A percentile compares a stretch with the other conserved stretches of the same genome.
phyloP scores from a whole-genome alignment of 1,139 yeast genomes.

The Pneumocystis murina region DNA sequence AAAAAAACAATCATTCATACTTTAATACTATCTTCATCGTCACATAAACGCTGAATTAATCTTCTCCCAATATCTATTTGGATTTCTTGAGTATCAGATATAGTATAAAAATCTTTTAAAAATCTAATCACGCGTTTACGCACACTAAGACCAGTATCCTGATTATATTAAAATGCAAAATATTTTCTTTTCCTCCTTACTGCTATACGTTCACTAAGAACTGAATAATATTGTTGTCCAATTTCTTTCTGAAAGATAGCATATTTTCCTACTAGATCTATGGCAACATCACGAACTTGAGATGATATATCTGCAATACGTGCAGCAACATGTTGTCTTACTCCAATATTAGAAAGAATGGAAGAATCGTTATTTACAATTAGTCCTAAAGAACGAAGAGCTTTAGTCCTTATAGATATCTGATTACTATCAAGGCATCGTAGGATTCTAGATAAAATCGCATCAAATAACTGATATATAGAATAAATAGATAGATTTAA shows the following conservation, averaged over 20 bases:
- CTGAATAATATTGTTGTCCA: conserved; percentile 35
- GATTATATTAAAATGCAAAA: conserved; percentile 16
- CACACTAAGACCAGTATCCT: conserved; percentile 51
- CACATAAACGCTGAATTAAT: conserved; percentile 43
- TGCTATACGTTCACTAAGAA: conserved; percentile 31
- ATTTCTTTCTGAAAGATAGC: conserved; percentile 32
- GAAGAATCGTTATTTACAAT: conserved; percentile 39
- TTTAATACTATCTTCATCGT: conserved; percentile 46
- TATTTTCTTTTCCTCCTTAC: neutral
- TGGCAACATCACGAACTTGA: conserved; percentile 57
- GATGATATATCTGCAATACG: conserved; percentile 49
- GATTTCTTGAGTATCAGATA: conserved; percentile 23
- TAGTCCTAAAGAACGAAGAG: conserved; percentile 42
- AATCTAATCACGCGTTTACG: conserved; percentile 47
- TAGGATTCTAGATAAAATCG: conserved; percentile 37
- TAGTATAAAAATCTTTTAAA: conserved; percentile 35
- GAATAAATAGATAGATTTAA: conserved; percentile 16
- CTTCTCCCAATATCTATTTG: conserved; percentile 35
- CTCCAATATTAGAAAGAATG: conserved; percentile 34
- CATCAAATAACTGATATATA: conserved; percentile 35
- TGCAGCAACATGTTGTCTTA: conserved; percentile 39
- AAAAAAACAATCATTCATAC: neutral
- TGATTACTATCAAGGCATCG: conserved; percentile 37
- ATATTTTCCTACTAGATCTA: conserved; percentile 49
- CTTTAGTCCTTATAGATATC: conserved; percentile 48